phyloP scores from a whole-genome alignment of 2,329 filamentous ascomycete genomes.

The Triangularia setosa region DNA sequence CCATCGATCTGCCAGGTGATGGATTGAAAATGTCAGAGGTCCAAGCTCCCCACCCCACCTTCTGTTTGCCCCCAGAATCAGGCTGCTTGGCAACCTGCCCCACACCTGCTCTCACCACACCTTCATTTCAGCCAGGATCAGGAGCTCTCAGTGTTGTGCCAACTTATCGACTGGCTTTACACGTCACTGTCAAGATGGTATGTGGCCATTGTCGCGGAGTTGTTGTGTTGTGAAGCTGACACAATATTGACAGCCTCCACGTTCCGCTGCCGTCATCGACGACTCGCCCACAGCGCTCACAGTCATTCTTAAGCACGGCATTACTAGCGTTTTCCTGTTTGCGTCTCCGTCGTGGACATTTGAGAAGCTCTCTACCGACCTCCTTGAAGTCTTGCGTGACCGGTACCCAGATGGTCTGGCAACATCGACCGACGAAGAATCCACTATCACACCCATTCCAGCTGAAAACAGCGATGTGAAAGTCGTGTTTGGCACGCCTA shows the following conservation, averaged over 20 bases:
- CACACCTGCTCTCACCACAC: not conserved
- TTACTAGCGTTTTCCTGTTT: slow-evolving; percentile 66
- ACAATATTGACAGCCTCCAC: slow-evolving; percentile 10
- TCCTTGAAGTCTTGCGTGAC: slow-evolving; percentile 56
- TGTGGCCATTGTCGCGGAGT: not conserved
- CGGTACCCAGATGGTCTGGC: slow-evolving; percentile 53
- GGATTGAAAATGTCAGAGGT: slow-evolving; percentile 8
- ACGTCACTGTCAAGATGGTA: slow-evolving; percentile 11
- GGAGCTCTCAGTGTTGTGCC: not conserved
- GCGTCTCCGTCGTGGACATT: slow-evolving; percentile 57
- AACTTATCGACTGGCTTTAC: not conserved
- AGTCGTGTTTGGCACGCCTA: slow-evolving; percentile 46
- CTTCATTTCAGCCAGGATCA: not conserved
- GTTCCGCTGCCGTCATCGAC: slow-evolving; percentile 11
- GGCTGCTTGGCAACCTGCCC: not conserved
- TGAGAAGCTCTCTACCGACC: slow-evolving; percentile 51
- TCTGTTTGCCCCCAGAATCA: not conserved
- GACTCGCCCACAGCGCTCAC: slow-evolving; percentile 51
- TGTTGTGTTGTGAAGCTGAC: not conserved
- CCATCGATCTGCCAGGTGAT: not conserved
- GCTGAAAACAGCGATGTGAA: slow-evolving; percentile 35
- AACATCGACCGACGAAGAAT: slow-evolving; percentile 31
- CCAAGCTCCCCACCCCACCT: slow-evolving; percentile 18
- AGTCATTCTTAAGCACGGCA: slow-evolving; percentile 68
- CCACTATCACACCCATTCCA: slow-evolving; percentile 38